phyloP scores from a whole-genome alignment of 352 stramenopile species.

The Thalassiosira exigua region DNA sequence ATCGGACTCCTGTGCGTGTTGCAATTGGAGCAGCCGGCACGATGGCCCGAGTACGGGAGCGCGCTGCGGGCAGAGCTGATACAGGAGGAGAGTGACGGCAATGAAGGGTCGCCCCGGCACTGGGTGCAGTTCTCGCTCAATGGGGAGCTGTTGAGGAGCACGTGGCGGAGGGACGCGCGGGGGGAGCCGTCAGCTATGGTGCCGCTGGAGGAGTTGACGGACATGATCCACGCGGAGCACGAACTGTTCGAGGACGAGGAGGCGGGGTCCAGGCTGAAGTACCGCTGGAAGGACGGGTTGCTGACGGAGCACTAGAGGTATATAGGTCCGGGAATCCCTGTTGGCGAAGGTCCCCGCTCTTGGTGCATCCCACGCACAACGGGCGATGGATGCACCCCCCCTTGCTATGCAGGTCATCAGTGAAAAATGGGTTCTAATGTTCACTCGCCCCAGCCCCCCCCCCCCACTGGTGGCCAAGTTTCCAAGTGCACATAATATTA shows the following conservation, averaged over 20 bases:
- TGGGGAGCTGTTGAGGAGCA: constrained; percentile 63
- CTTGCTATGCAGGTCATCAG: too few relatives aligned
- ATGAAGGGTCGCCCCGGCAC: constrained; percentile 24
- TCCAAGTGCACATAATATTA: too few relatives aligned
- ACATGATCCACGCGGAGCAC: constrained; percentile 63
- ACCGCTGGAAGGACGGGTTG: constrained; percentile 12
- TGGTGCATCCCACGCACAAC: too few relatives aligned
- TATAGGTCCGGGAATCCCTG: too few relatives aligned
- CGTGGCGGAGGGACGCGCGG: constrained; percentile 48
- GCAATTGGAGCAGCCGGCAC: constrained; percentile 59
- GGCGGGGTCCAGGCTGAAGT: not conserved
- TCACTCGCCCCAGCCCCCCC: too few relatives aligned
- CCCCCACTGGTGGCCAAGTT: too few relatives aligned
- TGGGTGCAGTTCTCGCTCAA: constrained; percentile 80
- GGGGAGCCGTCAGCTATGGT: constrained; percentile 58
- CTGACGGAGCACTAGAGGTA: constrained; percentile 10
- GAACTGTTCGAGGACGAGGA: constrained; percentile 13
- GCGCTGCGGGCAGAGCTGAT: constrained; percentile 76
- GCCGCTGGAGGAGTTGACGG: constrained; percentile 43
- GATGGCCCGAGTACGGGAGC: constrained; percentile 78
- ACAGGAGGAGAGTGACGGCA: constrained; percentile 34
- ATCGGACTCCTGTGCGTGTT: constrained; percentile 79
- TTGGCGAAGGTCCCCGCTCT: too few relatives aligned
- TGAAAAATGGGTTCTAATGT: too few relatives aligned
- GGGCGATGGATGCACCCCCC: too few relatives aligned